These are phyloP conservation scores for Pilasporangium apinafurcum DNA, from an alignment of 352 stramenopile species.

Conservation along the genomic window DNA sequence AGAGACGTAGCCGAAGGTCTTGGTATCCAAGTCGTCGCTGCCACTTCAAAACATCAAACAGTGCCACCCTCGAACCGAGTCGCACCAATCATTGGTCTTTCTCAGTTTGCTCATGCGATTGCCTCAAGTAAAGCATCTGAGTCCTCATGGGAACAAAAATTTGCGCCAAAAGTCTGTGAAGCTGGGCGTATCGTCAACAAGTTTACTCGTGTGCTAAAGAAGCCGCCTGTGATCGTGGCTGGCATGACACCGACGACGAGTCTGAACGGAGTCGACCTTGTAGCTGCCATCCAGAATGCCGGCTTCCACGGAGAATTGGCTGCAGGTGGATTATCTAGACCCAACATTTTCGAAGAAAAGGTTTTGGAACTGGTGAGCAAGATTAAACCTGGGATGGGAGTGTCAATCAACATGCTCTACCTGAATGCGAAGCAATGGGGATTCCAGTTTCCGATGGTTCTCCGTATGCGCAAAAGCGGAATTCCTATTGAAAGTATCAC, in stretches of 20 bases:
- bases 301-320: slow-evolving; percentile 79
- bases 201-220: slow-evolving; percentile 71
- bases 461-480: slow-evolving; percentile 71
- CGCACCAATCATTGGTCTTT: slow-evolving; percentile 26
- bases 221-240: slow-evolving; percentile 71
- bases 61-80: slow-evolving; percentile 12
- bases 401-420: slow-evolving; percentile 88
- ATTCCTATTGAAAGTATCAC: slow-evolving; percentile 86
- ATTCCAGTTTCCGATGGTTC: slow-evolving; percentile 87
- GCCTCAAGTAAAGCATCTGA: background rate
- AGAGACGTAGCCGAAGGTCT: slow-evolving; percentile 34
- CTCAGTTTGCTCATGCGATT: slow-evolving; percentile 30
- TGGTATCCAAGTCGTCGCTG: slow-evolving; percentile 45
- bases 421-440: slow-evolving; percentile 86
- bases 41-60: slow-evolving; percentile 30
- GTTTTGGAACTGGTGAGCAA: slow-evolving; percentile 66
- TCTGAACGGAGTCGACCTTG: slow-evolving; percentile 70
- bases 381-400: slow-evolving; percentile 62
- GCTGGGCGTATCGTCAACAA: slow-evolving; percentile 57
- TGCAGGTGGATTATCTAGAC: slow-evolving; percentile 59
- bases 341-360: slow-evolving; percentile 61
- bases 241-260: slow-evolving; percentile 86
- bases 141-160: slow-evolving; percentile 45
- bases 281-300: slow-evolving; percentile 75
- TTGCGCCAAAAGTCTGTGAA: slow-evolving; percentile 32